A percentile compares a stretch with the other conserved stretches of the same genome.
phyloP scores from a whole-genome alignment of 371 early-diverging fungal species.

The Mortierella sp. region DNA sequence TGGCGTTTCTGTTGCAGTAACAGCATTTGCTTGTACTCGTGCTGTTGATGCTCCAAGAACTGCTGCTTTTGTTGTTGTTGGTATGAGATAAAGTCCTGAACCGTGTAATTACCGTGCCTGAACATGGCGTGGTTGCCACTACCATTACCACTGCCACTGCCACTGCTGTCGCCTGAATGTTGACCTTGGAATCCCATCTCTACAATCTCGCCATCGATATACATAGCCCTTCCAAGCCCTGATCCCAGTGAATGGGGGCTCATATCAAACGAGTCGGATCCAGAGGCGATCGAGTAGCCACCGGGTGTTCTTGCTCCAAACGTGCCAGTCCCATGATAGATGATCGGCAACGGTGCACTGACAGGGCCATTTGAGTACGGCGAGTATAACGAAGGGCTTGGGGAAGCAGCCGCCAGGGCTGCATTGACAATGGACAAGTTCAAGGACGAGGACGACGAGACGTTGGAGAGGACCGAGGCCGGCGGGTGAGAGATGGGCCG shows the following conservation, averaged over 20 bases:
- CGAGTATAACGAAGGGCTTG: slow-evolving; percentile 11
- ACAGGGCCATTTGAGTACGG: slow-evolving; percentile 4
- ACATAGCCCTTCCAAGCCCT: slow-evolving; percentile 45
- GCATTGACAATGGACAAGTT: slow-evolving; percentile 51
- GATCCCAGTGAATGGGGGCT: slow-evolving; percentile 28
- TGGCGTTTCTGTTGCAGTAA: slow-evolving; percentile 32
- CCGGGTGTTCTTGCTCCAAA: slow-evolving; percentile 27
- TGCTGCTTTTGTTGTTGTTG: slow-evolving; percentile 52
- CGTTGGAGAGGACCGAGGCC: slow-evolving; percentile 20
- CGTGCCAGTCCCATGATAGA: slow-evolving; percentile 7
- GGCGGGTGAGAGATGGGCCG: slow-evolving; percentile 44
- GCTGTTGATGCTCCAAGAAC: slow-evolving; percentile 24
- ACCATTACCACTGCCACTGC: too few relatives aligned
- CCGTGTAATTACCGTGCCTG: slow-evolving; percentile 31
- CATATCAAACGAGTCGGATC: slow-evolving; percentile 37
- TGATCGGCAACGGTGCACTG: slow-evolving; percentile 33
- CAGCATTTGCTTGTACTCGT: slow-evolving; percentile 31
- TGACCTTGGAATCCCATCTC: slow-evolving; percentile 30
- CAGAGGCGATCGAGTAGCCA: slow-evolving; percentile 21
- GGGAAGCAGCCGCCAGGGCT: slow-evolving; percentile 33
- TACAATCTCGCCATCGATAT: slow-evolving; percentile 40
- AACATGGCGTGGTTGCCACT: slow-evolving; percentile 5
- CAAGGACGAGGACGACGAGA: slow-evolving; percentile 37
- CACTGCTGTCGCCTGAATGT: not conserved
- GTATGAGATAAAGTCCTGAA: slow-evolving; percentile 49